phyloP scores from a whole-genome alignment of 768 basidiomycete species.

The Leccinum sublutescens region DNA sequence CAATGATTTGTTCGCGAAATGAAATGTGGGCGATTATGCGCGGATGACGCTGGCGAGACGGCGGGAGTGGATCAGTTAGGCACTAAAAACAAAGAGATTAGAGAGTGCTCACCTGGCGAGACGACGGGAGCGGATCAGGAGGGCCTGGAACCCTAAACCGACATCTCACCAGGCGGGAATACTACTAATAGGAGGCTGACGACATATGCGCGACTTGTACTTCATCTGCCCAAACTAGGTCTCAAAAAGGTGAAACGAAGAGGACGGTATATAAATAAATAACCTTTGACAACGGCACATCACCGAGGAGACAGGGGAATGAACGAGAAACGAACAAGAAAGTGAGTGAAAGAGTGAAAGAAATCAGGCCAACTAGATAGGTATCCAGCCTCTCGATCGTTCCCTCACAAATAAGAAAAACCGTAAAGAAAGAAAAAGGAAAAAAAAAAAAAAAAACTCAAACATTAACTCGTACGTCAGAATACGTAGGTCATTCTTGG shows the following conservation, averaged over 20 bases:
- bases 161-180: no score
- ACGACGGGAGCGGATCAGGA: no score
- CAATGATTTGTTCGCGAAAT: no score
- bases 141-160: no score
- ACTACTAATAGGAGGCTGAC: no score
- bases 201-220: no score
- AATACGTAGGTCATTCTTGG: conserved; percentile 20
- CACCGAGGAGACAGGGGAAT: conserved; percentile 1
- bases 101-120: no score
- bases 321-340: not conserved
- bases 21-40: no score
- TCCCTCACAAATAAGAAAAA: conserved; percentile 19
- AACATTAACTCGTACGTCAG: conserved; percentile 29
- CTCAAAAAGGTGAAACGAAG: not conserved
- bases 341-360: not conserved
- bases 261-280: conserved; percentile 29
- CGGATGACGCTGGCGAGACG: no score
- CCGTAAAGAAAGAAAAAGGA: not conserved
- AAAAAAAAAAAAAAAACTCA: not conserved
- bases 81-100: no score
- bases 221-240: no score
- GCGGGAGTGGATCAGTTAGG: no score
- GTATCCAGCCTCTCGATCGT: conserved; percentile 31
- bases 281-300: not conserved
- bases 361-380: conserved; percentile 30